Evolutionary conservation across 1,284 basidiomycete genomes (phyloP).

Genomic region (Volvariella volvacea): DNA sequence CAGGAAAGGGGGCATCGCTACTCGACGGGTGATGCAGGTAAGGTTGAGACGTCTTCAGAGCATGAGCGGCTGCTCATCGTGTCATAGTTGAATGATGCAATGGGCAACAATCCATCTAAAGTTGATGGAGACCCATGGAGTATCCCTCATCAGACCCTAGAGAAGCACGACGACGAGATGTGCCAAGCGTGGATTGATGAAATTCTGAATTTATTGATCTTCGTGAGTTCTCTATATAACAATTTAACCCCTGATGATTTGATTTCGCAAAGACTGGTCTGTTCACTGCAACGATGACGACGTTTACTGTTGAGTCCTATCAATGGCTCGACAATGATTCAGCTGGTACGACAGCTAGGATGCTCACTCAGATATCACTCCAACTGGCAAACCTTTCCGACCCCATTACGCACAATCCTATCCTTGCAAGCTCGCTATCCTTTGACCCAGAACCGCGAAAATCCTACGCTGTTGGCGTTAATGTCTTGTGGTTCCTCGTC

Average conservation of each 20-base stretch:
- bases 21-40: no score
- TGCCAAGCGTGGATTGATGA: neutral
- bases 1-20: no score
- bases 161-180: conserved; percentile 2
- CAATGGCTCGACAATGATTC: neutral
- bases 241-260: no score
- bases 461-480: neutral
- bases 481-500: conserved; percentile 1
- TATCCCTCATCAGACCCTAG: neutral
- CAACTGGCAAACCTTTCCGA: neutral
- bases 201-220: neutral
- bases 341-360: neutral
- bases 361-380: neutral
- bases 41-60: no score
- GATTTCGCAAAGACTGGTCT: neutral
- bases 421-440: neutral
- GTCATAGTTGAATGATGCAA: no score
- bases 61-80: no score
- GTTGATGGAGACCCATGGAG: neutral
- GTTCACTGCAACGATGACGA: neutral
- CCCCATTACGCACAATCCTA: neutral
- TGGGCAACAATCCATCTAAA: no score
- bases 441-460: neutral
- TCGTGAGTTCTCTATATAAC: neutral
- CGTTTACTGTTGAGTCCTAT: conserved; percentile 1